These are phyloP conservation scores for Coemansia sp. DNA, from an alignment of 192 early-diverging fungal species.

Conservation along the genomic window DNA sequence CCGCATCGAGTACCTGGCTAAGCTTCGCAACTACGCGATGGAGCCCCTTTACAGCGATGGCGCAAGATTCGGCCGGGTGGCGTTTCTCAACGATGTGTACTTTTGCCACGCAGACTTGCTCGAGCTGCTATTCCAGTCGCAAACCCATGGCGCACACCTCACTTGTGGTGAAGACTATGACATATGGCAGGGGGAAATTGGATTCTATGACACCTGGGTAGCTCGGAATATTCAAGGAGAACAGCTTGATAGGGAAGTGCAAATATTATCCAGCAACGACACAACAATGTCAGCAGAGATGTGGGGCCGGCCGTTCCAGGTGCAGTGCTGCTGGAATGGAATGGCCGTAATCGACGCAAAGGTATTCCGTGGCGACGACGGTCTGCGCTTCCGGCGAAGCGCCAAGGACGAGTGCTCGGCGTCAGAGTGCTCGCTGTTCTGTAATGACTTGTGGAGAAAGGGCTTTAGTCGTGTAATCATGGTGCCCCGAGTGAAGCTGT, in stretches of 20 bases:
- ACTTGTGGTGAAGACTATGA: constrained; percentile 54
- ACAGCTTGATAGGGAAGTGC: constrained; percentile 21
- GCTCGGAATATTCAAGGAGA: constrained; percentile 46
- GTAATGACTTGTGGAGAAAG: constrained; percentile 44
- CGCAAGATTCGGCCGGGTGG: constrained; percentile 22
- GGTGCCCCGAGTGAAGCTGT: constrained; percentile 47
- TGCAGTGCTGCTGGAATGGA: constrained; percentile 57
- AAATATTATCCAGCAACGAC: constrained; percentile 31
- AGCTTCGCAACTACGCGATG: constrained; percentile 48
- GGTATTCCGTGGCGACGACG: constrained; percentile 22
- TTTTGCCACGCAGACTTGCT: constrained; percentile 52
- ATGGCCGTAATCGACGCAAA: constrained; percentile 37
- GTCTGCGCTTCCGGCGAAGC: constrained; percentile 29
- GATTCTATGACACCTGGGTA: constrained; percentile 55
- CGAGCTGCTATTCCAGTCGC: constrained; percentile 51
- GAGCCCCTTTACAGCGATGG: constrained; percentile 27
- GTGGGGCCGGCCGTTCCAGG: constrained; percentile 43
- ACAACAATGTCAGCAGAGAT: constrained; percentile 18
- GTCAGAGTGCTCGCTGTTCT: constrained; percentile 54
- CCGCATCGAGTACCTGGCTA: constrained; percentile 54
- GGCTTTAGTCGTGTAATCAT: constrained; percentile 32
- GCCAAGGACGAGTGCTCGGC: constrained; percentile 44
- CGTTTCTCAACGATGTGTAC: constrained; percentile 52
- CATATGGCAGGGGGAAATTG: constrained; percentile 29
- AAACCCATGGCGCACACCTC: constrained; percentile 46